These are phyloP conservation scores for Curvularia hawaiiensis DNA, from an alignment of 2,329 filamentous ascomycete genomes.

Conservation along the genomic window DNA sequence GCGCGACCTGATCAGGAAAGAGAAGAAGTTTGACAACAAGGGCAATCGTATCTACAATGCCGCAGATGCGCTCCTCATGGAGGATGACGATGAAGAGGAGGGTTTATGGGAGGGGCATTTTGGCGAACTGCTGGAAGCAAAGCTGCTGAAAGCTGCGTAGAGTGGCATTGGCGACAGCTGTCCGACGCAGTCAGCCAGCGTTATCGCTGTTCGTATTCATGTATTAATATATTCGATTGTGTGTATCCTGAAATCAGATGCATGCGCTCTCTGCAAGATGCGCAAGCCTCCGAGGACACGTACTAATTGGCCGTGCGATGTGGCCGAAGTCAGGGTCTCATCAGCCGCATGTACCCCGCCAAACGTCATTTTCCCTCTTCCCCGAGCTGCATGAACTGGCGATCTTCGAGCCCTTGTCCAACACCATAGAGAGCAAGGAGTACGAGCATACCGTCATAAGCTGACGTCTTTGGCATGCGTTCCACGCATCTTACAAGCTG, in stretches of 20 bases:
- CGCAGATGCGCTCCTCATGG: constrained; percentile 49
- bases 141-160: constrained; percentile 33
- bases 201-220: not conserved
- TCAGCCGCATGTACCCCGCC: constrained; percentile 18
- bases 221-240: constrained; percentile 8
- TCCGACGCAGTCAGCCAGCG: not conserved
- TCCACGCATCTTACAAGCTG: not conserved
- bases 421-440: not conserved
- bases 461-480: not conserved
- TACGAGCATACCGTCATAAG: not conserved
- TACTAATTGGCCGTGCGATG: not conserved
- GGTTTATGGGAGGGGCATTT: constrained; percentile 35
- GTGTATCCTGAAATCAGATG: not conserved
- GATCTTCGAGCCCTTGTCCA: not conserved
- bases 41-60: constrained; percentile 76
- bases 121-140: constrained; percentile 36
- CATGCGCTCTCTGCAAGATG: not conserved
- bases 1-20: constrained; percentile 64
- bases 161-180: not conserved
- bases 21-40: constrained; percentile 68
- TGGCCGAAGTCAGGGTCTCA: not conserved
- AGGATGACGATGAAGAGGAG: constrained; percentile 34
- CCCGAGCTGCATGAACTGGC: constrained; percentile 10
- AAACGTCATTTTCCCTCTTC: constrained; percentile 26
- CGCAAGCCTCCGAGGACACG: not conserved